Percentiles rank a stretch among this genome's conserved stretches.
phyloP scores from a whole-genome alignment of 345 rosid genomes.

The Hevea brasiliensis region DNA sequence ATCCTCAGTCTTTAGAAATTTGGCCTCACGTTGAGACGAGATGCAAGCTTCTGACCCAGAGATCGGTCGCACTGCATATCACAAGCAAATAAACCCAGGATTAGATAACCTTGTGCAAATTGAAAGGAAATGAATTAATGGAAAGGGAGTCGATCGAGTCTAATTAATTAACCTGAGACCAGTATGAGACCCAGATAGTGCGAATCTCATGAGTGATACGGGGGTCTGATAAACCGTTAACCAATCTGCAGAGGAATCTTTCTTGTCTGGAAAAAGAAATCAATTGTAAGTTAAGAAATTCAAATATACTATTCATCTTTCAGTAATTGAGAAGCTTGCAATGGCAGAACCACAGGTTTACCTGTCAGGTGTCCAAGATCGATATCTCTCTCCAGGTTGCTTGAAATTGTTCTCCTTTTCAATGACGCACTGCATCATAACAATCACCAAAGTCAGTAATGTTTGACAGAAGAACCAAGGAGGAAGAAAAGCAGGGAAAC shows the following conservation, averaged over 20 bases:
- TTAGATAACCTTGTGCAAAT: neutral
- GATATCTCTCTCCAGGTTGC: constrained; percentile 90
- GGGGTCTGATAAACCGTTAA: constrained; percentile 71
- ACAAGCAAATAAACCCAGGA: neutral
- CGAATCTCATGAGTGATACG: constrained; percentile 86
- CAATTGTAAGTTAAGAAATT: neutral
- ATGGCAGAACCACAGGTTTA: constrained; percentile 19
- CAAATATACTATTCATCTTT: too few species aligned
- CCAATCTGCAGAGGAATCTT: constrained; percentile 69
- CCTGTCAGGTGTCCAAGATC: constrained; percentile 89
- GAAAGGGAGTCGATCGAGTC: neutral
- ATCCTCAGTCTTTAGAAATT: constrained; percentile 46
- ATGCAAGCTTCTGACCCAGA: constrained; percentile 81
- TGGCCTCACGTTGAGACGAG: constrained; percentile 69
- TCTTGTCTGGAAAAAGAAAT: constrained; percentile 64
- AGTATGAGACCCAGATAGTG: constrained; percentile 84
- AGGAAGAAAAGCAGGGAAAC: too few species aligned
- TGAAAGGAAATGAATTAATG: neutral
- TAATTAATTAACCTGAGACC: constrained; percentile 60
- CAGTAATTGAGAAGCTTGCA: too few species aligned
- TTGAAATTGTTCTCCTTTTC: constrained; percentile 86
- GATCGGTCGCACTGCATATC: constrained; percentile 54
- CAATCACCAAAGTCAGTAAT: constrained; percentile 9
- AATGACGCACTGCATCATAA: constrained; percentile 57
- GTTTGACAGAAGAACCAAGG: too few species aligned